Evolutionary conservation across 257 asterid species (phyloP).

Genomic region (Schizonepeta tenuifolia): DNA sequence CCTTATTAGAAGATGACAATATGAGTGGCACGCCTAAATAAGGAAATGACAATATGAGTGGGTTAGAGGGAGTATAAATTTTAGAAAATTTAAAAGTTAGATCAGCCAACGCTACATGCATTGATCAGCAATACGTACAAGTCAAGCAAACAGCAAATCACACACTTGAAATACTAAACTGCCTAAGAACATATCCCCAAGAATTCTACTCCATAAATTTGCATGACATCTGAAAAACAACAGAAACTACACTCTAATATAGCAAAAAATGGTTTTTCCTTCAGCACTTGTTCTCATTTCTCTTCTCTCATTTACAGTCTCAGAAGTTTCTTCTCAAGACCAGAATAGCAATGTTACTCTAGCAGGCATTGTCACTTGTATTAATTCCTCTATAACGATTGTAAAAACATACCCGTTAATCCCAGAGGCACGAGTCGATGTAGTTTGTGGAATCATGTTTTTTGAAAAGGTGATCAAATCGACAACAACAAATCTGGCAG

Average conservation of each 20-base stretch:
- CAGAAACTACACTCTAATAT: not conserved
- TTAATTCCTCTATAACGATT: conserved; percentile 19
- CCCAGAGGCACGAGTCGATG: conserved; percentile 33
- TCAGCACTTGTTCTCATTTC: conserved; percentile 4
- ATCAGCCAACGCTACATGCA: not conserved
- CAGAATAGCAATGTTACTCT: not conserved
- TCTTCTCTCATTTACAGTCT: conserved; percentile 14
- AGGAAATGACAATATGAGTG: no score
- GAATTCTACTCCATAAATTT: not conserved
- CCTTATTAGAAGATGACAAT: no score
- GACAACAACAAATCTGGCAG: conserved; percentile 1
- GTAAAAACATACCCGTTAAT: conserved; percentile 1
- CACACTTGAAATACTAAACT: not conserved
- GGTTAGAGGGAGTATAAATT: no score
- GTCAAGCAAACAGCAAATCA: conserved; percentile 12
- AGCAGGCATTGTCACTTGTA: conserved; percentile 26
- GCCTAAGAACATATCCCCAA: not conserved
- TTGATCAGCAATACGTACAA: not conserved
- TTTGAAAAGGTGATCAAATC: conserved; percentile 2
- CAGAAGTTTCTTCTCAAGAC: not conserved
- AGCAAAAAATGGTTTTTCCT: conserved; percentile 21
- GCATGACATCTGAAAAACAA: not conserved
- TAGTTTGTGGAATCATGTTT: conserved; percentile 24
- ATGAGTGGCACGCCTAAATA: no score
- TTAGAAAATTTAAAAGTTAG: not conserved